These are phyloP conservation scores for Diaporthe eres DNA, from an alignment of 2,329 filamentous ascomycete genomes.

Conservation along the genomic window DNA sequence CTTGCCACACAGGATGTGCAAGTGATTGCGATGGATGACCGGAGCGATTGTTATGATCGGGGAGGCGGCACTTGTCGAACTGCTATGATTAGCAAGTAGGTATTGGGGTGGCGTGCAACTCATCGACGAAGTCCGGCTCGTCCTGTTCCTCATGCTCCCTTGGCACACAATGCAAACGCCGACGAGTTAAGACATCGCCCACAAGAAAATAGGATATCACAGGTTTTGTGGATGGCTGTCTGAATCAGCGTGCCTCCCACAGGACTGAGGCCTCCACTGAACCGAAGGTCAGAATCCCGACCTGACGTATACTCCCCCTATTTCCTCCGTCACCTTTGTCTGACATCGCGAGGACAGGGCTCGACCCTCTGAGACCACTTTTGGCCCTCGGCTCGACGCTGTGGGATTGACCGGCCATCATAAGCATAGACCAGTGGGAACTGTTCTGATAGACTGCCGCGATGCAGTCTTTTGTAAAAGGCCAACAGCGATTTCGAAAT, in stretches of 20 bases:
- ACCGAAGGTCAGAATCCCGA: not conserved
- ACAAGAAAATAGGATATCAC: not conserved
- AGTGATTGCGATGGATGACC: constrained; percentile 21
- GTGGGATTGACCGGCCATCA: not conserved
- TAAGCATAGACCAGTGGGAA: not conserved
- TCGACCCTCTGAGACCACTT: not conserved
- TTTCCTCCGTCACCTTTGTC: not conserved
- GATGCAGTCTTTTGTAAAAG: not conserved
- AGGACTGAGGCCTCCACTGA: not conserved
- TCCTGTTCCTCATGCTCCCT: not conserved
- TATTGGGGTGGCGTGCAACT: not conserved
- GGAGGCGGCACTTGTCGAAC: not conserved
- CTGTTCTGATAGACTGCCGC: not conserved
- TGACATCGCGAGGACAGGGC: not conserved
- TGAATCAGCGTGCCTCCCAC: not conserved
- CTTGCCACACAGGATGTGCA: constrained; percentile 16
- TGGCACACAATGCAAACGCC: not conserved
- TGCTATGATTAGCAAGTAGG: not conserved
- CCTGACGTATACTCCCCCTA: not conserved
- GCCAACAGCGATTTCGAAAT: not conserved
- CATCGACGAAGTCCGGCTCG: not conserved
- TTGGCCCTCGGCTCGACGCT: not conserved
- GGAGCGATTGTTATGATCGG: not conserved
- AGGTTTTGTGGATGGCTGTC: not conserved
- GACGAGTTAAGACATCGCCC: not conserved